phyloP scores from a whole-genome alignment of 345 rosid genomes.

The Euphorbia peplus region DNA sequence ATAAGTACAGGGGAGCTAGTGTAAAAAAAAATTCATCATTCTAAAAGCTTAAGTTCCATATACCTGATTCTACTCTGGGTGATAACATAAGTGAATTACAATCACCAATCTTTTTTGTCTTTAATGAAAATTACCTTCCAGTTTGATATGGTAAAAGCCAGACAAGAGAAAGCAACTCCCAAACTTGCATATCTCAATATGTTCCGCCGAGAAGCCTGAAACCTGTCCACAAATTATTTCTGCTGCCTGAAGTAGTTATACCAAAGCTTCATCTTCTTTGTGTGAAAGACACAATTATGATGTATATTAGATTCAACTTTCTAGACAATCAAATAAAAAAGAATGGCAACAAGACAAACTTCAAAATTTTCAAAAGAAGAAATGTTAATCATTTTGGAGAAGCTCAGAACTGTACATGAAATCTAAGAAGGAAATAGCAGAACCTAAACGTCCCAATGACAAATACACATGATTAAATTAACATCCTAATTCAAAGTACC shows the following conservation, averaged over 20 bases:
- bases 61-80: slow-evolving; percentile 1
- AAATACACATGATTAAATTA: background rate
- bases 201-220: slow-evolving; percentile 86
- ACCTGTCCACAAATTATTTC: slow-evolving; percentile 87
- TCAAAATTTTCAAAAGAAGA: slow-evolving; percentile 3
- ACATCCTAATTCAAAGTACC: background rate
- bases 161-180: slow-evolving; percentile 72
- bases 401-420: background rate
- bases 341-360: background rate
- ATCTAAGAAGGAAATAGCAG: background rate
- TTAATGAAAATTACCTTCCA: slow-evolving; percentile 55
- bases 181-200: slow-evolving; percentile 81
- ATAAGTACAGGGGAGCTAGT: no score
- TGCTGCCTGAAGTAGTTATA: slow-evolving; percentile 39
- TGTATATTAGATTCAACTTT: background rate
- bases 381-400: background rate
- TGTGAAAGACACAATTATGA: background rate
- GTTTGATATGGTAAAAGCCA: slow-evolving; percentile 52
- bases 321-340: background rate
- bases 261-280: slow-evolving; percentile 16
- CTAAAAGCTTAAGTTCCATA: background rate
- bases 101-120: background rate
- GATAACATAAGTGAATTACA: background rate
- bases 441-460: background rate
- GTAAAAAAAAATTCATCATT: background rate